Conservation (phyloP, 2,329 filamentous ascomycete species). For the Ophiostoma triangulosporum region DNA sequence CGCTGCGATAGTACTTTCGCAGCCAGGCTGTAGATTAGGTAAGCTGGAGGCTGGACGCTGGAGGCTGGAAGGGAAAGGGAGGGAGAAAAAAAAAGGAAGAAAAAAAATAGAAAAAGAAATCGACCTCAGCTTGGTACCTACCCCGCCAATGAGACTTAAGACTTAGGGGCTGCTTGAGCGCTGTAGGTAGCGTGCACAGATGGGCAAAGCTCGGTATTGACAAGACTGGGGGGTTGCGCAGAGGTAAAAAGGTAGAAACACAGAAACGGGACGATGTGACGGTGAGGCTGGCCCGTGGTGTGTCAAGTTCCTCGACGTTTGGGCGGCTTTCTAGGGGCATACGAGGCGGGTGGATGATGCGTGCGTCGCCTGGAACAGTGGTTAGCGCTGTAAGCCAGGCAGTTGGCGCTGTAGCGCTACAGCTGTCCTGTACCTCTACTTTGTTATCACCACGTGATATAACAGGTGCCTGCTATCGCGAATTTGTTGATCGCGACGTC, state of each 20-base stretch:
- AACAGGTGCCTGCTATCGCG: constrained; percentile 5
- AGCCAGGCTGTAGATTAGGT: not conserved
- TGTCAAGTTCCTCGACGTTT: not conserved
- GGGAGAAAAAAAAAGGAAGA: not conserved
- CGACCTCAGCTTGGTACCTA: not conserved
- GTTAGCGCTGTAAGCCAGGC: no score
- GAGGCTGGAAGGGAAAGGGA: not conserved
- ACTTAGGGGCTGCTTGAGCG: no score
- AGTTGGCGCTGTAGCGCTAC: no score
- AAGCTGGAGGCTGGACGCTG: not conserved
- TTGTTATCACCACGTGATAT: constrained; percentile 7
- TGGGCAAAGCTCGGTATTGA: no score
- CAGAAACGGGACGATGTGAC: not conserved
- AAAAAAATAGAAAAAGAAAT: not conserved
- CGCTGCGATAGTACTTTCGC: no score
- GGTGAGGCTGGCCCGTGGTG: not conserved
- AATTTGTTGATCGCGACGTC: not conserved
- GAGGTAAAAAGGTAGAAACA: not conserved
- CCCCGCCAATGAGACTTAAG: no score
- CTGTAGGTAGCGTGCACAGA: no score
- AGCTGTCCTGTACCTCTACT: no score
- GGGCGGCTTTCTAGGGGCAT: not conserved
- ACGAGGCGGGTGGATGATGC: not conserved
- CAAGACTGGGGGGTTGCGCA: not conserved
- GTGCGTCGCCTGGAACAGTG: not conserved